Evolutionary conservation across 177 flowering plant genomes (phyloP), one percentile per base, ranked within the genome.

Genomic region (Vitis hybrid): DNA sequence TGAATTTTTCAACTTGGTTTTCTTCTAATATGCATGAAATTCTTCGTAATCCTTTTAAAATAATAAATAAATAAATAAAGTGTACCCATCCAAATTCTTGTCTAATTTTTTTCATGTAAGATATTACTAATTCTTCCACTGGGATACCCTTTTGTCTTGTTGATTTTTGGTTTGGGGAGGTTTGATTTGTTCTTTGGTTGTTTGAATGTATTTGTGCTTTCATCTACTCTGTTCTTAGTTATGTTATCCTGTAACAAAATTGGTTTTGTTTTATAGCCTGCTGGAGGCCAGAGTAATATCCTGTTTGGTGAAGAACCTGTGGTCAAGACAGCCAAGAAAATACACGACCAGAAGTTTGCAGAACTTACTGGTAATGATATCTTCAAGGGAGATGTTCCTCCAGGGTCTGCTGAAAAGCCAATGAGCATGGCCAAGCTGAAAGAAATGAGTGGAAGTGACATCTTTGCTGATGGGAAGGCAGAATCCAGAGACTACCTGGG

Each of bases 361-460:
- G 97, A 94, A 79, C 81, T 94, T 62, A 81, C 88, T 0, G 98
- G 98, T 15, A 94, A 94, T 62, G 79, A 86, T 79, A 94, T 94
- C 21, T 94, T 94, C 81, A 92, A 89, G 75, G 98, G 91, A 57
- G 92, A 86, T 57, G 83, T 65, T 59, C 84, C 92, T 52, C 87
- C 94, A 6, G 78, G 81, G 6, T 83, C 97, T 18, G 84, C 88
- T 1, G 98, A 94, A 75, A 94, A 88, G 79, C 76, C 89, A 26
- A 77, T 89, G 65, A 92, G 98, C 65, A 30, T 12, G 2, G 97
- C 97, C 23, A 94, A 94, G 75, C 79, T 87, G 75, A 81, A 87
- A 62, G 98, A 94, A 76, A 94, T 92, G 79, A 91, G 89, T n/a
- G 98, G 98, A 67, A 92, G 80, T 60, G 70, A 92, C 74, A 94